Conservation (phyloP, 2,329 filamentous ascomycete species). For the Xenosphaeropsis pyriputrescens region DNA sequence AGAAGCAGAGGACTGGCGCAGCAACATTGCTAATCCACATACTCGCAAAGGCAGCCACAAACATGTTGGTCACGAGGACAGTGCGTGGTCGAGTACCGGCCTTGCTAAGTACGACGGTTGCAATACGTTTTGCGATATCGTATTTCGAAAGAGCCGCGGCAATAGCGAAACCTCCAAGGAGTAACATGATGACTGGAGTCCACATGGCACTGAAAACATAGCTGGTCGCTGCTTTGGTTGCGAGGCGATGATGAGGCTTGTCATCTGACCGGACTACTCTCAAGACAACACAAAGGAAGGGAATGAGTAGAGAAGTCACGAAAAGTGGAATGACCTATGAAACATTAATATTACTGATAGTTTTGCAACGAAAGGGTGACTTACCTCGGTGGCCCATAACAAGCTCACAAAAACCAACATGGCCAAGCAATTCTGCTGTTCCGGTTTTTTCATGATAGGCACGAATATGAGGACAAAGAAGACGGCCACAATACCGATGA, state of each 20-base stretch:
- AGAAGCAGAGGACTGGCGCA: conserved; percentile 91
- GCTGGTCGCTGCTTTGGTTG: conserved; percentile 65
- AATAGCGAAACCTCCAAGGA: conserved; percentile 90
- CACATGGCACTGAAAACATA: conserved; percentile 95
- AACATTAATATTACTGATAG: conserved; percentile 5
- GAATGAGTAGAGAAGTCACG: conserved; percentile 86
- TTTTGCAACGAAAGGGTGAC: conserved; percentile 11
- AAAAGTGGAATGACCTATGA: conserved; percentile 81
- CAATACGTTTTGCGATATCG: conserved; percentile 94
- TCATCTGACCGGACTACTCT: conserved; percentile 70
- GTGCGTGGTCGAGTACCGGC: conserved; percentile 81
- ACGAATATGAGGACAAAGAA: conserved; percentile 63
- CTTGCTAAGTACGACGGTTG: conserved; percentile 90
- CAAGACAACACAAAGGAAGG: conserved; percentile 81
- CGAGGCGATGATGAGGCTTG: conserved; percentile 53
- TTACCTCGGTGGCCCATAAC: conserved; percentile 89
- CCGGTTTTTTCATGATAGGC: conserved; percentile 71
- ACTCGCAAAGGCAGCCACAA: conserved; percentile 90
- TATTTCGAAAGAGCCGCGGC: conserved; percentile 93
- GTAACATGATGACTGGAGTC: conserved; percentile 97
- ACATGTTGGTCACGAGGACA: conserved; percentile 95
- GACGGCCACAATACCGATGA: conserved; percentile 54
- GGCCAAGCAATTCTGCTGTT: conserved; percentile 93
- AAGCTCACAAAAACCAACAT: conserved; percentile 88
- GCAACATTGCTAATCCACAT: conserved; percentile 99